Evolutionary conservation across 192 early-diverging fungal species (phyloP).

Genomic region (Backusella australiensis): DNA sequence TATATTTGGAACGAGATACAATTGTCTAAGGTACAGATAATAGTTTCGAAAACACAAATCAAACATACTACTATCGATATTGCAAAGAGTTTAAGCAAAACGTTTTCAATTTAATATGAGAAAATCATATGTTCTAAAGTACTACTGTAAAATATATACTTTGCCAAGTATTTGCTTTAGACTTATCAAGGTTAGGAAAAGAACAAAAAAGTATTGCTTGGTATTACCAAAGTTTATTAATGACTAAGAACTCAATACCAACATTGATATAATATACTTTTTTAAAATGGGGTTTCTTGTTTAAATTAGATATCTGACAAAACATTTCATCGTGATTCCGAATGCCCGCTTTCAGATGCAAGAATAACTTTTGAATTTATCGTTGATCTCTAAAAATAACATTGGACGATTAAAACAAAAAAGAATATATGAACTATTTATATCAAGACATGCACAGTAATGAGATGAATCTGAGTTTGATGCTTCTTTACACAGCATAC

Average conservation of each 20-base stretch:
- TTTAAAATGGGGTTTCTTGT: no score
- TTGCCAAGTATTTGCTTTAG: background rate
- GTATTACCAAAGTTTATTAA: background rate
- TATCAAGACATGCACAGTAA: no score
- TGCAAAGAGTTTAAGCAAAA: background rate
- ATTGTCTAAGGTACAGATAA: background rate
- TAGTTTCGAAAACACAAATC: background rate
- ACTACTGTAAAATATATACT: background rate
- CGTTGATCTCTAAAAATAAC: no score
- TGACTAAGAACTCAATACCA: background rate
- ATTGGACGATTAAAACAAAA: no score
- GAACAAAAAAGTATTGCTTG: background rate
- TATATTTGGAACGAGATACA: background rate
- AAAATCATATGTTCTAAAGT: background rate
- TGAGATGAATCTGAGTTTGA: no score
- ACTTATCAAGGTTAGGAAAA: background rate
- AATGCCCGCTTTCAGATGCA: no score
- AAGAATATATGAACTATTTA: no score
- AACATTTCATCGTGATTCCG: no score
- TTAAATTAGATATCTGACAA: no score
- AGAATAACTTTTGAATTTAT: no score
- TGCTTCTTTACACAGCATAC: no score
- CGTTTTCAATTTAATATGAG: background rate
- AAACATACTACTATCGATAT: background rate
- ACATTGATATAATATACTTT: background rate